Conservation (phyloP, 805 yeast species). For the Peterozyma toletana region DNA sequence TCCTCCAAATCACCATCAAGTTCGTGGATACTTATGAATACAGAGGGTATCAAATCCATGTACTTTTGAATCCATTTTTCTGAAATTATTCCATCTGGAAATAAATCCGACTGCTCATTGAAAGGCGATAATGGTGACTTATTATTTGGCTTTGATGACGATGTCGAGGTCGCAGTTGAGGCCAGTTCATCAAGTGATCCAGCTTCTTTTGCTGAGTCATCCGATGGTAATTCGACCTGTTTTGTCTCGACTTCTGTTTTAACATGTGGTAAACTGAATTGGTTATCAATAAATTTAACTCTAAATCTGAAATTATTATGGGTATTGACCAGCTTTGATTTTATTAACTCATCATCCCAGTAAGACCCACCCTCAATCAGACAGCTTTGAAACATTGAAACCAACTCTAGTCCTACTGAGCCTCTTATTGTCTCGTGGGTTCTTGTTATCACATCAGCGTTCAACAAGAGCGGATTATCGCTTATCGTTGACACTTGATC, state of each 20-base stretch:
- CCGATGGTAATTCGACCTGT: not conserved
- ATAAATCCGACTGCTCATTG: conserved; percentile 28
- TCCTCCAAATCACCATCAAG: conserved; percentile 24
- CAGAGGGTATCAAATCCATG: conserved; percentile 36
- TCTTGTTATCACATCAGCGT: conserved; percentile 11
- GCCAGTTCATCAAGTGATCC: not conserved
- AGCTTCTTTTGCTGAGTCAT: not conserved
- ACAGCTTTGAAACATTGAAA: conserved; percentile 20
- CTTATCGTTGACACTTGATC: not conserved
- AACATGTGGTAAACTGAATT: conserved; percentile 15
- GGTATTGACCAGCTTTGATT: conserved; percentile 10
- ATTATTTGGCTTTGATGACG: not conserved
- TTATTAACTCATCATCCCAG: conserved; percentile 14
- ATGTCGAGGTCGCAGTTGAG: not conserved
- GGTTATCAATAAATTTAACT: conserved; percentile 23
- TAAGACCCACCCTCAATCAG: conserved; percentile 8
- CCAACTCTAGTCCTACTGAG: conserved; percentile 22
- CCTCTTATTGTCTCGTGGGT: conserved; percentile 16
- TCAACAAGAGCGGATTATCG: conserved; percentile 5
- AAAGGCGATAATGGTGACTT: conserved; percentile 35
- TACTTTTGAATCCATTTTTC: conserved; percentile 49
- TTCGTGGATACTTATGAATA: conserved; percentile 37
- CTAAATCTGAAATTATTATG: conserved; percentile 15
- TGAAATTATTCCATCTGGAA: conserved; percentile 34
- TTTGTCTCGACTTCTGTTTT: not conserved